phyloP scores from a whole-genome alignment of 176 grass and related monocot genomes.

The Juncus inflexus region DNA sequence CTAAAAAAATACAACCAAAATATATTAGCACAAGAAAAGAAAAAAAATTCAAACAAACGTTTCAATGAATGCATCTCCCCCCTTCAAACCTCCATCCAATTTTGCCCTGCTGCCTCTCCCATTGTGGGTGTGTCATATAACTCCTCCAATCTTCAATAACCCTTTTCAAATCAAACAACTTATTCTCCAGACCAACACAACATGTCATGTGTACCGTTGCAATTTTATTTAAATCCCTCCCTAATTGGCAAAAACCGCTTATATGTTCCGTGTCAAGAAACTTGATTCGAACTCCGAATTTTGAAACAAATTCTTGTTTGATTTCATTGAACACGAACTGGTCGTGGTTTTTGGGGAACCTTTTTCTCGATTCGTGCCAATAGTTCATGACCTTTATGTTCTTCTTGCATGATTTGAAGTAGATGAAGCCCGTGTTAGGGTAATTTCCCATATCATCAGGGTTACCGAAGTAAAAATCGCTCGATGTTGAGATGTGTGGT shows the following conservation, averaged over 20 bases:
- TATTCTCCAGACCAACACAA: slow-evolving; percentile 56
- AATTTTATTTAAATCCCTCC: slow-evolving; percentile 56
- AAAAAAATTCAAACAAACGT: background rate
- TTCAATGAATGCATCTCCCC: slow-evolving; percentile 64
- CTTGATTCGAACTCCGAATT: slow-evolving; percentile 52
- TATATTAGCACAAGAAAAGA: background rate
- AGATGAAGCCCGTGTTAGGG: slow-evolving; percentile 89
- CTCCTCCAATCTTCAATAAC: slow-evolving; percentile 60
- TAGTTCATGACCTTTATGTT: slow-evolving; percentile 65
- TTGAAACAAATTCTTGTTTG: slow-evolving; percentile 47
- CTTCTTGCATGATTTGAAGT: slow-evolving; percentile 53
- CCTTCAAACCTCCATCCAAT: slow-evolving; percentile 61
- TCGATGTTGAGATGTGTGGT: slow-evolving; percentile 65
- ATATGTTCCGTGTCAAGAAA: slow-evolving; percentile 53
- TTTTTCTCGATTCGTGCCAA: slow-evolving; percentile 54
- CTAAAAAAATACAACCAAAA: background rate
- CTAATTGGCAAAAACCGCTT: slow-evolving; percentile 67
- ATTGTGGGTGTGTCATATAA: slow-evolving; percentile 39
- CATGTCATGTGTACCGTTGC: slow-evolving; percentile 86
- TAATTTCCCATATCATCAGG: slow-evolving; percentile 59
- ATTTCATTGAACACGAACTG: slow-evolving; percentile 86
- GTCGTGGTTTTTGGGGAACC: slow-evolving; percentile 54
- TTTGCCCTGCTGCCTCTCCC: slow-evolving; percentile 42
- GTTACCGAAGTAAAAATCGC: slow-evolving; percentile 81
- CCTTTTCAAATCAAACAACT: slow-evolving; percentile 49